A percentile compares a stretch with the other conserved stretches of the same genome.
Conservation (phyloP, 1,284 basidiomycete genomes). For the Rhodotorula mucilaginosa region DNA sequence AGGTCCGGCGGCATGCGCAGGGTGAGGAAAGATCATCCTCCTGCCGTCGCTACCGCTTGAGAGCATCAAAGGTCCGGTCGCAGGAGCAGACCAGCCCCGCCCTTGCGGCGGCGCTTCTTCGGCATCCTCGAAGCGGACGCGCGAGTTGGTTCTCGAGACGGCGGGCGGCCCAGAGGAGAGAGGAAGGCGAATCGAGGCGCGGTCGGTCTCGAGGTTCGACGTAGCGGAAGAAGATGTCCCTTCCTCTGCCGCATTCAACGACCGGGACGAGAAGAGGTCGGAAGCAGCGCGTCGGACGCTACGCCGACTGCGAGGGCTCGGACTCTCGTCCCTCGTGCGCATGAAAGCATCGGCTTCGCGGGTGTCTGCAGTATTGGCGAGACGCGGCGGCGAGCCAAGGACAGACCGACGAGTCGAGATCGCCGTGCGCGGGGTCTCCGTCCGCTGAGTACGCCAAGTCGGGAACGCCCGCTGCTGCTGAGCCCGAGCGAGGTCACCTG, state of each 20-base stretch:
- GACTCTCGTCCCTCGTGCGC: neutral
- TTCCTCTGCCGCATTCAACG: constrained; percentile 5
- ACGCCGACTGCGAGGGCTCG: constrained; percentile 5
- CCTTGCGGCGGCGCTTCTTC: constrained; percentile 2
- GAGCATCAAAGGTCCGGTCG: constrained; percentile 17
- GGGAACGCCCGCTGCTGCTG: too few relatives aligned
- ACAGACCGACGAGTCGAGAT: neutral
- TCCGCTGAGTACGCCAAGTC: too few relatives aligned
- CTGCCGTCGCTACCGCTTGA: constrained; percentile 33
- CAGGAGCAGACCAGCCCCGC: neutral
- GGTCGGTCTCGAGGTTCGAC: neutral
- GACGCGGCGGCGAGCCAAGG: neutral
- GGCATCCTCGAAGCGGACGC: constrained; percentile 13
- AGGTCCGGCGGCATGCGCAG: constrained; percentile 12
- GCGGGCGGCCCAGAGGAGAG: neutral
- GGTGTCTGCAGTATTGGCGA: neutral
- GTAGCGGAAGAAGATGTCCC: neutral
- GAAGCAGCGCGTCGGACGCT: too few relatives aligned
- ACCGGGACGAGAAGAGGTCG: neutral
- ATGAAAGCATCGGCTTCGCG: neutral
- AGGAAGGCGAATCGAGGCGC: constrained; percentile 1
- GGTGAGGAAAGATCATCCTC: constrained; percentile 23
- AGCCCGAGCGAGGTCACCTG: too few relatives aligned
- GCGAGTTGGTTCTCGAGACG: neutral
- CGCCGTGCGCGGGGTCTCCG: too few relatives aligned